Evolutionary conservation across 1,284 basidiomycete species (phyloP), one percentile per base, ranked within the genome.

Genomic region (Sporisorium sorghi): DNA sequence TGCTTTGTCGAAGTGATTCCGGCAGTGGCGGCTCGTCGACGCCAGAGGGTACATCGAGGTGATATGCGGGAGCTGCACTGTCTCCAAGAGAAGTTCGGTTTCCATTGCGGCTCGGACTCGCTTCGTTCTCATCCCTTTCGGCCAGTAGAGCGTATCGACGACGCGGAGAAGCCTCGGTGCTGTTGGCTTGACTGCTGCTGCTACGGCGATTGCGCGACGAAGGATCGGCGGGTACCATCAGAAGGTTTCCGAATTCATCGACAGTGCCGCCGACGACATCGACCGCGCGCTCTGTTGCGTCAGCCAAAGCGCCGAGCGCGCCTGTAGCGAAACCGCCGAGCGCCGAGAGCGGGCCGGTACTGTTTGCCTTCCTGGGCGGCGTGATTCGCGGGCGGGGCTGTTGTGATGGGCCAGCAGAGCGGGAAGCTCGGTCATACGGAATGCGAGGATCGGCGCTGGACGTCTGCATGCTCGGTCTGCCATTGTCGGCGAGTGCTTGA

Each of bases 201-300:
- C 24, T 28, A 30, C 7, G 51, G 23, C 47, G 55, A 12, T 40
- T 54, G 40, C 58, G 60, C 19, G 54, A 8, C 0, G 61, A 62
- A 1, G 58, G n/a, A n/a, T 71, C 73, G 8, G 60, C 54, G 3
- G 73, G 70, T 2, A 68, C 73, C 32, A 76, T 58, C 23, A 76
- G 61, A 33, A 67, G 46, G 24, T 67, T 69, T 44, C 73, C 69
- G 15, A 76, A 64, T 44, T 78, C 70, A 40, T 75, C 70, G 14
- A 76, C 62, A 6, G 73, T 72, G 14, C 64, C 76, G 7, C 74
- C 69, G 2, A 78, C 70, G 1, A 76, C 76, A 35, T 76, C 73
- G 5, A 72, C 69, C 2, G 76, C 69, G 14, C 65, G 39, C n/a
- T 65, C 69, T 19, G 76, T 73, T 28, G 69, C 76, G 30, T 66